These are phyloP conservation scores for Lactarius pseudohatsudake DNA, from an alignment of 768 basidiomycete genomes.

Conservation along the genomic window DNA sequence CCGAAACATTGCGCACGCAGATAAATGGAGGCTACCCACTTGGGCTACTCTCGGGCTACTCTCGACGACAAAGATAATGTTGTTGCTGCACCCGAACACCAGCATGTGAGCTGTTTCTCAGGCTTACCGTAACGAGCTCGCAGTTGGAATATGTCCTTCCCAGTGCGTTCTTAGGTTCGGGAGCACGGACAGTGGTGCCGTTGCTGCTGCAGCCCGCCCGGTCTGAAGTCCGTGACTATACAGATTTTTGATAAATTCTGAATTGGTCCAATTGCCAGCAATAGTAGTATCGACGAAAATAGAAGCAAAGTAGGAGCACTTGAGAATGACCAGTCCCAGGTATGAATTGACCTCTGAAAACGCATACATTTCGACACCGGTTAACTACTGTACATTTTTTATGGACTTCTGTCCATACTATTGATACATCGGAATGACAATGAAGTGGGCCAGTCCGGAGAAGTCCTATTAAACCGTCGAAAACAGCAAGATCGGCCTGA, in stretches of 20 bases:
- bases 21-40: no score
- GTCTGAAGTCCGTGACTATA: not conserved
- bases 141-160: not conserved
- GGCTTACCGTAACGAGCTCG: not conserved
- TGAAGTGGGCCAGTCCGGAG: not conserved
- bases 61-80: not conserved
- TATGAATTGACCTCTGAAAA: not conserved
- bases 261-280: not conserved
- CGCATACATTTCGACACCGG: not conserved
- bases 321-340: not conserved
- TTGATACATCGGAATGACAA: not conserved
- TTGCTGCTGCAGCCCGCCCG: not conserved
- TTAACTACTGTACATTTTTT: not conserved
- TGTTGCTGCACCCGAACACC: not conserved
- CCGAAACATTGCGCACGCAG: slow-evolving; percentile 41
- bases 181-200: not conserved
- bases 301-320: not conserved
- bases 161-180: not conserved
- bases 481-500: not conserved
- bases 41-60: no score
- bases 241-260: not conserved
- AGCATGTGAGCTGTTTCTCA: not conserved
- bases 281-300: not conserved
- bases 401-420: not conserved
- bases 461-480: not conserved